A percentile compares a stretch with the other conserved stretches of the same genome.
Conservation (phyloP, 495 filamentous ascomycete genomes). For the Oidiodendron maius region DNA sequence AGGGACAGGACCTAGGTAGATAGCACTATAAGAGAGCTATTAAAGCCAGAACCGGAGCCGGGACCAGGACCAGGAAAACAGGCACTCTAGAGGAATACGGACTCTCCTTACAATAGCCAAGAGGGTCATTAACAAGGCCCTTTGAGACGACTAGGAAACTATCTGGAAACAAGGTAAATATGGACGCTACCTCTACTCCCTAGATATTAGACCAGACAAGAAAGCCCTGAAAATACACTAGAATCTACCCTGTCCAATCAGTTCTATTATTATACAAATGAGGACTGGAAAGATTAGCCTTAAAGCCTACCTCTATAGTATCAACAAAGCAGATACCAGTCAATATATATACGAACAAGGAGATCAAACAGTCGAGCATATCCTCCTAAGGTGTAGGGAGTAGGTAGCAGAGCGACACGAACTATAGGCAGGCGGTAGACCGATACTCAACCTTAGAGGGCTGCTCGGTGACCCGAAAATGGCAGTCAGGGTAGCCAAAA, state of each 20-base stretch:
- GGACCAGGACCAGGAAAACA: conserved; percentile 11
- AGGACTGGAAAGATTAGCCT: no score
- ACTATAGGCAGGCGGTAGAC: conserved; percentile 13
- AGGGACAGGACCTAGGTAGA: no score
- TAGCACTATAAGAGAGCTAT: background rate
- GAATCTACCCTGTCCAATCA: conserved; percentile 21
- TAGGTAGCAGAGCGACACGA: conserved; percentile 21
- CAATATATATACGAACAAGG: no score
- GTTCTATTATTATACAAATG: conserved; percentile 26
- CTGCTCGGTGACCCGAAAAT: conserved; percentile 26
- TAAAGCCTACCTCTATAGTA: conserved; percentile 27
- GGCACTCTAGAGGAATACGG: no score
- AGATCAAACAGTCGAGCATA: no score
- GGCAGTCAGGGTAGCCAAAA: no score
- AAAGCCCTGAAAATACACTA: conserved; percentile 9
- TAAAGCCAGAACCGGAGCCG: conserved; percentile 8
- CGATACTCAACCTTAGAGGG: conserved; percentile 25
- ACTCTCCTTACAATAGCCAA: no score
- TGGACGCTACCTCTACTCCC: conserved; percentile 12
- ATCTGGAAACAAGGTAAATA: conserved; percentile 11
- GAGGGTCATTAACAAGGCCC: conserved; percentile 9
- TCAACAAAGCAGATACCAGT: conserved; percentile 24
- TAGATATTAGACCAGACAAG: conserved; percentile 7
- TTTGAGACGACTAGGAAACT: conserved; percentile 12
- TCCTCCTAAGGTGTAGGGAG: conserved; percentile 23